Percentiles rank a stretch among this genome's conserved stretches.
These are phyloP conservation scores for Lachnellula cervina DNA, from an alignment of 2,329 filamentous ascomycete species.

Conservation along the genomic window DNA sequence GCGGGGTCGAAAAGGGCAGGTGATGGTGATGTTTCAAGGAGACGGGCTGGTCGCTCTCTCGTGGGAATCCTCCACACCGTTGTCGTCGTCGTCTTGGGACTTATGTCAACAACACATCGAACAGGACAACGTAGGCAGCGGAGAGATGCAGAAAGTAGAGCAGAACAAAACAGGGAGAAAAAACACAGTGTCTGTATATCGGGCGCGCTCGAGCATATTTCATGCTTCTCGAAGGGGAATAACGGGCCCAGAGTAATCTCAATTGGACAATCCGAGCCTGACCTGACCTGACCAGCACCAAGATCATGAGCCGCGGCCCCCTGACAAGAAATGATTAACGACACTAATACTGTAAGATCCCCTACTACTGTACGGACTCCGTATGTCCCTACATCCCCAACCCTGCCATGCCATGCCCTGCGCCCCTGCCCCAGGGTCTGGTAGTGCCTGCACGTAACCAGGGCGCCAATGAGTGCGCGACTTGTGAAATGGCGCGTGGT, in stretches of 20 bases:
- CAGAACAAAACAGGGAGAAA: slow-evolving; percentile 4
- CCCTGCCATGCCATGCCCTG: not conserved
- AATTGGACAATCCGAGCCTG: slow-evolving; percentile 5
- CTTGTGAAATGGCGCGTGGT: not conserved
- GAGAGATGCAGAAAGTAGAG: not conserved
- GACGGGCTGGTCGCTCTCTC: not conserved
- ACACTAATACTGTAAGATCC: not conserved
- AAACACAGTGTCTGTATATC: not conserved
- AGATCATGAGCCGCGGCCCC: not conserved
- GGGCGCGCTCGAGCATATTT: slow-evolving; percentile 6
- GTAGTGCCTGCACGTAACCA: not conserved
- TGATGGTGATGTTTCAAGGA: slow-evolving; percentile 8
- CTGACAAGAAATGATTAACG: not conserved
- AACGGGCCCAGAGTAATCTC: slow-evolving; percentile 5
- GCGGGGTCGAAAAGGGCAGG: slow-evolving; percentile 11
- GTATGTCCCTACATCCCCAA: not conserved
- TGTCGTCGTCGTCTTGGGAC: not conserved
- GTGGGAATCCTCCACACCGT: not conserved
- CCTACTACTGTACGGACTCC: too few relatives aligned
- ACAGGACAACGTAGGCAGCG: not conserved
- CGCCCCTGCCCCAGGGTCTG: too few relatives aligned
- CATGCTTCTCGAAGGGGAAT: not conserved
- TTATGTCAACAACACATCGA: not conserved
- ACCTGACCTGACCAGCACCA: not conserved
- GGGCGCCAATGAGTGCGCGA: not conserved